phyloP scores from a whole-genome alignment of 495 filamentous ascomycete genomes.

The Rostrohypoxylon terebratum region DNA sequence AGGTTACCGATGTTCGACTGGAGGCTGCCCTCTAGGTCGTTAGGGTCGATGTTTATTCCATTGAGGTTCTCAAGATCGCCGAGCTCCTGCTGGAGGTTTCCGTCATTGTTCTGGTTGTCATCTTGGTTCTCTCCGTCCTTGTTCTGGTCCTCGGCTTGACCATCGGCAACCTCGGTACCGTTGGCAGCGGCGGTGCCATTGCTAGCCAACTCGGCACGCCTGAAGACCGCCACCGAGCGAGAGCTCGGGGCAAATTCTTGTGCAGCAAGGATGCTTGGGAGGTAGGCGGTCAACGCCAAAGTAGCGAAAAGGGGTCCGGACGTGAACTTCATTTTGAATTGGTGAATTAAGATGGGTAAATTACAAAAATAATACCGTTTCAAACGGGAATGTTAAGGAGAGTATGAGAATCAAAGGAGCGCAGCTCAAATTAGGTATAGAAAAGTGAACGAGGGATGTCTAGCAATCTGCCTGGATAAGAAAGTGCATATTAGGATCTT shows the following conservation, averaged over 20 bases:
- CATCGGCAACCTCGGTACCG: conserved; percentile 33
- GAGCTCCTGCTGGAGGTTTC: conserved; percentile 12
- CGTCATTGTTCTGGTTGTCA: conserved; percentile 11
- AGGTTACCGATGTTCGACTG: conserved; percentile 50
- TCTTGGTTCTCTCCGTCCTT: conserved; percentile 25
- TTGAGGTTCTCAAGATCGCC: conserved; percentile 22
- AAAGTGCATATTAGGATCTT: background rate
- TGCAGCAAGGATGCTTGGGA: conserved; percentile 37
- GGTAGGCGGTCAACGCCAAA: conserved; percentile 45
- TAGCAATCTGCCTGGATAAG: conserved; percentile 8
- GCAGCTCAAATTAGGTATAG: conserved; percentile 38
- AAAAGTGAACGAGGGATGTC: conserved; percentile 1
- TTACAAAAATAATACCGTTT: conserved; percentile 37
- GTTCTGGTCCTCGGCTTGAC: conserved; percentile 25
- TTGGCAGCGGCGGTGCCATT: conserved; percentile 43
- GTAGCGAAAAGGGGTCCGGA: conserved; percentile 40
- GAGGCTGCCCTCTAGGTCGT: conserved; percentile 41
- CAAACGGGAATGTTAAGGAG: conserved; percentile 42
- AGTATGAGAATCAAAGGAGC: conserved; percentile 45
- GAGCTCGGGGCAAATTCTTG: conserved; percentile 14
- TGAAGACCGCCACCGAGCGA: conserved; percentile 27
- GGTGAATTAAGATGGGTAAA: background rate
- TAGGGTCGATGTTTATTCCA: conserved; percentile 30
- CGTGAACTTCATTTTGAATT: conserved; percentile 44
- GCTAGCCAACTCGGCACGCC: conserved; percentile 22